These are phyloP conservation scores for Alloascoidea hylecoeti DNA, from an alignment of 805 yeast species.

Conservation along the genomic window DNA sequence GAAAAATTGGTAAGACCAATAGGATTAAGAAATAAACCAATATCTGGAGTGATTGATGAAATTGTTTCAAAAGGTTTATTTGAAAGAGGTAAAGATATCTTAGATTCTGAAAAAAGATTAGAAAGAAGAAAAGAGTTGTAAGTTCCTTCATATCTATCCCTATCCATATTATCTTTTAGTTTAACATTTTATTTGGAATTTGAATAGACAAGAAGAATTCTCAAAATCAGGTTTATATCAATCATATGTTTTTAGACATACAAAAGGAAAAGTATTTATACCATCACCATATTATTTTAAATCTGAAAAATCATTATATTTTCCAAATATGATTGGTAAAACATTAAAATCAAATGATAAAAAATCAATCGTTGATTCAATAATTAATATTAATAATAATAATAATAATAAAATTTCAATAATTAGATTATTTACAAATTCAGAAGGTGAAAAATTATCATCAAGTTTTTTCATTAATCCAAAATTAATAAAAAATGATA, in stretches of 20 bases:
- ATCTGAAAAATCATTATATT: constrained; percentile 56
- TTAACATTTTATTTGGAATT: background rate
- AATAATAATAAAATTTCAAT: constrained; percentile 44
- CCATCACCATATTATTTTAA: constrained; percentile 76
- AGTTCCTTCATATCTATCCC: constrained; percentile 8
- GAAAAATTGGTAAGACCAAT: background rate
- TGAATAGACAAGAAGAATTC: constrained; percentile 26
- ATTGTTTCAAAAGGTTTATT: constrained; percentile 20
- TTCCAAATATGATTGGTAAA: constrained; percentile 64
- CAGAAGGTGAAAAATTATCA: constrained; percentile 57
- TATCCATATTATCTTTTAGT: background rate
- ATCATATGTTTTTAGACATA: constrained; percentile 48
- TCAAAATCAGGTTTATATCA: constrained; percentile 58
- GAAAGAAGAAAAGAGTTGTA: constrained; percentile 38
- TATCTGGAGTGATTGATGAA: constrained; percentile 13
- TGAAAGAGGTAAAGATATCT: constrained; percentile 29
- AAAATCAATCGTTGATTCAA: constrained; percentile 20
- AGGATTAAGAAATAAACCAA: background rate
- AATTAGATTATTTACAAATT: constrained; percentile 50
- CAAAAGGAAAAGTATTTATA: constrained; percentile 72
- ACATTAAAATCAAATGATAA: constrained; percentile 22
- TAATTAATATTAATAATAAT: no score
- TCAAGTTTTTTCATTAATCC: constrained; percentile 40
- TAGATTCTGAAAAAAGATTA: constrained; percentile 32
- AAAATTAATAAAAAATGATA: constrained; percentile 22